A percentile compares a stretch with the other conserved stretches of the same genome.
Conservation (phyloP, 306 rosid species). For the Boehmeria nivea region DNA sequence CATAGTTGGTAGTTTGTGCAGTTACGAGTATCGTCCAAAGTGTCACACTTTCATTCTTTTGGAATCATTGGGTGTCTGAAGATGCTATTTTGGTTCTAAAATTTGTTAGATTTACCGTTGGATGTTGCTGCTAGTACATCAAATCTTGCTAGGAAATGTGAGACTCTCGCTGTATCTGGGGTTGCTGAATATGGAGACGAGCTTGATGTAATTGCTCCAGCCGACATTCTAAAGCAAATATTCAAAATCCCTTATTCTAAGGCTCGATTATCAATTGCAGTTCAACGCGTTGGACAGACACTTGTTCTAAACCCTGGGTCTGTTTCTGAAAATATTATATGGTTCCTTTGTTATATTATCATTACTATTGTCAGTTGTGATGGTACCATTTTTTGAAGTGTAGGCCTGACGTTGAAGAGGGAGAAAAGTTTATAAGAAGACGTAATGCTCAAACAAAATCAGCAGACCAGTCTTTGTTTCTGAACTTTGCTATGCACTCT, state of each 20-base stretch:
- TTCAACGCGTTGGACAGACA: conserved; percentile 84
- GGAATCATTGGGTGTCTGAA: too few relatives aligned
- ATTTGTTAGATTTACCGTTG: conserved; percentile 68
- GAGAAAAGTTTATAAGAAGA: conserved; percentile 82
- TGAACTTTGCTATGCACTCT: conserved; percentile 97
- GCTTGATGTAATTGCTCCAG: conserved; percentile 90
- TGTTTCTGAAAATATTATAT: conserved; percentile 20
- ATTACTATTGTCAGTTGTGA: not conserved
- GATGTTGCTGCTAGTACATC: conserved; percentile 67
- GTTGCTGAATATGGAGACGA: conserved; percentile 92
- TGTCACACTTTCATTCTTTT: too few relatives aligned
- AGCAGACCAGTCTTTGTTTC: conserved; percentile 78
- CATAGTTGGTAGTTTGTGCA: too few relatives aligned
- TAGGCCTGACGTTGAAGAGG: conserved; percentile 93
- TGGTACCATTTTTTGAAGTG: conserved; percentile 21
- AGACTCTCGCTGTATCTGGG: conserved; percentile 89
- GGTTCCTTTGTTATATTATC: conserved; percentile 13
- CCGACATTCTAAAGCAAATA: conserved; percentile 89
- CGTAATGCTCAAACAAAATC: conserved; percentile 78
- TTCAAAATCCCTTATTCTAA: conserved; percentile 95
- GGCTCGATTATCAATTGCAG: conserved; percentile 84
- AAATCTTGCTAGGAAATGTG: conserved; percentile 74
- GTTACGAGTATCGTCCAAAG: too few relatives aligned
- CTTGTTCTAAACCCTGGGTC: conserved; percentile 88
- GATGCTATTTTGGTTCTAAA: too few relatives aligned